Conservation (phyloP, 2,329 filamentous ascomycete genomes). For the Pseudocercospora pini-densiflorae region DNA sequence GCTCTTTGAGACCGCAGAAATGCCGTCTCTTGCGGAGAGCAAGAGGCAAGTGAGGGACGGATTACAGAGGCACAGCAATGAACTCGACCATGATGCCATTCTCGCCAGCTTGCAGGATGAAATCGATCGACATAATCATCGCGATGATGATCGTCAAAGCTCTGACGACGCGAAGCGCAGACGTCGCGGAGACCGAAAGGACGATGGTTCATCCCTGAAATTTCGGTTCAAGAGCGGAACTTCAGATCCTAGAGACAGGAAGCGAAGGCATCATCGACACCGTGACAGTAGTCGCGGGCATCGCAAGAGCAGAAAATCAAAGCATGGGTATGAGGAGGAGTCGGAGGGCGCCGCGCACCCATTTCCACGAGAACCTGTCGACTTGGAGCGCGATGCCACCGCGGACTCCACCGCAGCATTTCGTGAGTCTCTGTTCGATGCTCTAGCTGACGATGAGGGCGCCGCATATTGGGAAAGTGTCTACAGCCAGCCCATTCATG, state of each 20-base stretch:
- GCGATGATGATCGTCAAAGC: slow-evolving; percentile 21
- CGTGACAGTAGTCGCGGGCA: slow-evolving; percentile 14
- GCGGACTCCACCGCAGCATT: slow-evolving; percentile 78
- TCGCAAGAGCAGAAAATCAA: slow-evolving; percentile 24
- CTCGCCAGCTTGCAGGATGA: slow-evolving; percentile 38
- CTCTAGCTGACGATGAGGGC: slow-evolving; percentile 94
- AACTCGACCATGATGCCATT: slow-evolving; percentile 40
- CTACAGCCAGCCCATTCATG: slow-evolving; percentile 94
- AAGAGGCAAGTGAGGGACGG: slow-evolving; percentile 36
- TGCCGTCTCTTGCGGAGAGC: slow-evolving; percentile 41
- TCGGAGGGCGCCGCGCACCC: slow-evolving; percentile 34
- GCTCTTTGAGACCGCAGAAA: slow-evolving; percentile 21
- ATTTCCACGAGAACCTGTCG: slow-evolving; percentile 38
- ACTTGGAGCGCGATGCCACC: slow-evolving; percentile 24
- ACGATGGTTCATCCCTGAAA: slow-evolving; percentile 20
- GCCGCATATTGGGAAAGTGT: slow-evolving; percentile 93
- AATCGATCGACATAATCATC: slow-evolving; percentile 39
- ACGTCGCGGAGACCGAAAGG: not conserved
- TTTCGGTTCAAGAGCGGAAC: slow-evolving; percentile 40
- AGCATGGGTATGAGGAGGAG: slow-evolving; percentile 5
- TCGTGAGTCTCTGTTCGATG: slow-evolving; percentile 92
- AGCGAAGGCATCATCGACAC: slow-evolving; percentile 32
- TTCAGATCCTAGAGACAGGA: slow-evolving; percentile 19
- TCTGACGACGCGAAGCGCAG: slow-evolving; percentile 11
- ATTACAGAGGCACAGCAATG: slow-evolving; percentile 24